A percentile compares a stretch with the other conserved stretches of the same genome.
These are phyloP conservation scores for Beauveria australis DNA, from an alignment of 2,329 filamentous ascomycete genomes.

Conservation along the genomic window DNA sequence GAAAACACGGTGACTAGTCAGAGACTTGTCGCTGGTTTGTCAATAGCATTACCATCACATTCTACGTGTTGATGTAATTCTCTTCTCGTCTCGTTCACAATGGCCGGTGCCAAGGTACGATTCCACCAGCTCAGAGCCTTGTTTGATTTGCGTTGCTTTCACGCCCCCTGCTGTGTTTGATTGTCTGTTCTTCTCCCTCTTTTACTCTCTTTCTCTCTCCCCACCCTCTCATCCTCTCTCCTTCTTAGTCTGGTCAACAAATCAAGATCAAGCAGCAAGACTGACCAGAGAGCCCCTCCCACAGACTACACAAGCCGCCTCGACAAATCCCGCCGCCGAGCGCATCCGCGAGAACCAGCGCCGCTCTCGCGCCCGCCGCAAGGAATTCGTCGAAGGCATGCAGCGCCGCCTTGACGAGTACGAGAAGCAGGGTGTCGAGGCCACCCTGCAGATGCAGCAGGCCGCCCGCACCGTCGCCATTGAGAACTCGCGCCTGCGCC, in stretches of 20 bases:
- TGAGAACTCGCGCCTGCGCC: constrained; percentile 39
- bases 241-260: neutral
- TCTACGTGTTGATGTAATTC: constrained; percentile 7
- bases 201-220: too few species aligned
- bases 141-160: neutral
- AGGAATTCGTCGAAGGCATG: constrained; percentile 40
- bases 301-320: constrained; percentile 1
- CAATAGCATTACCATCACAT: neutral
- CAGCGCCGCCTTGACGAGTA: constrained; percentile 38
- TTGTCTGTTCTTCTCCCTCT: neutral
- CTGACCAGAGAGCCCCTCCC: neutral
- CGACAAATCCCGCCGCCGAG: constrained; percentile 18
- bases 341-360: constrained; percentile 46
- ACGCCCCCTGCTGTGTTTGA: neutral
- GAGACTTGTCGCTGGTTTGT: neutral
- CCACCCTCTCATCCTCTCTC: too few species aligned
- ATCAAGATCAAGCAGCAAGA: neutral
- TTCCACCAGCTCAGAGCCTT: neutral
- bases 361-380: constrained; percentile 41
- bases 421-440: constrained; percentile 39
- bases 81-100: neutral
- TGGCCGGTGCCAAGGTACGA: constrained; percentile 11
- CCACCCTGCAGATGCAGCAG: constrained; percentile 45
- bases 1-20: neutral
- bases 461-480: constrained; percentile 40